phyloP scores from a whole-genome alignment of 192 early-diverging fungal species.

The Spinellus fusiger region DNA sequence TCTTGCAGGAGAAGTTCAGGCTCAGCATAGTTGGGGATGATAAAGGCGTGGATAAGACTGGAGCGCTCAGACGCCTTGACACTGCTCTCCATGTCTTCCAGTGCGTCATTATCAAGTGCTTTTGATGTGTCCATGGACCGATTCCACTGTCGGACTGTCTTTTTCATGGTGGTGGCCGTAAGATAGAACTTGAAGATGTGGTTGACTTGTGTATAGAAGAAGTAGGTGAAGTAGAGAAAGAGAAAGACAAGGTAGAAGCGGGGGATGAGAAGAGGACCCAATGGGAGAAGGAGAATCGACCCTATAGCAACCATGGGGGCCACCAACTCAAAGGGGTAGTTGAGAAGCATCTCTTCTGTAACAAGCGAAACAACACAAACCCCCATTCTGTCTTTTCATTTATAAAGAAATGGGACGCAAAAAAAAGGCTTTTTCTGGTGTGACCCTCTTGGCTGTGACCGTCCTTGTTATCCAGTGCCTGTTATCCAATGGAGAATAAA shows the following conservation, averaged over 20 bases:
- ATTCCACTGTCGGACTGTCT: conserved; percentile 35
- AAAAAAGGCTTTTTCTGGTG: too few species aligned
- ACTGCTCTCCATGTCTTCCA: conserved; percentile 30
- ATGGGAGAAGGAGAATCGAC: conserved; percentile 31
- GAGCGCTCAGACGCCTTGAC: conserved; percentile 28
- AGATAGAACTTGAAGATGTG: conserved; percentile 44
- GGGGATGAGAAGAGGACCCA: conserved; percentile 40
- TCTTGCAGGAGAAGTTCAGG: conserved; percentile 59
- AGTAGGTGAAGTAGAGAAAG: conserved; percentile 36
- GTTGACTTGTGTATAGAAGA: conserved; percentile 37
- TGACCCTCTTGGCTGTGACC: too few species aligned
- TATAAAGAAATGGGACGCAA: too few species aligned
- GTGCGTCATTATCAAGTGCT: conserved; percentile 11
- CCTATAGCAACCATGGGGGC: conserved; percentile 37
- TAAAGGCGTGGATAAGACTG: conserved; percentile 56
- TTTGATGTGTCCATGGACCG: conserved; percentile 4
- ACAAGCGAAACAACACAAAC: neutral
- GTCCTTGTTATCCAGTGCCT: too few species aligned
- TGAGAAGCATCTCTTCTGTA: conserved; percentile 11
- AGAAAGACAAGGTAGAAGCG: conserved; percentile 38
- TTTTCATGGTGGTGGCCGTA: conserved; percentile 36
- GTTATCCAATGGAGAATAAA: too few species aligned
- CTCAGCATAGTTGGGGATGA: conserved; percentile 72
- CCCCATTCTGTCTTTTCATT: neutral
- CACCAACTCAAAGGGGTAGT: conserved; percentile 41